Evolutionary conservation across 2,329 filamentous ascomycete genomes (phyloP), one percentile per base, ranked within the genome.

Genomic region (Sarocladiaceae sp.): DNA sequence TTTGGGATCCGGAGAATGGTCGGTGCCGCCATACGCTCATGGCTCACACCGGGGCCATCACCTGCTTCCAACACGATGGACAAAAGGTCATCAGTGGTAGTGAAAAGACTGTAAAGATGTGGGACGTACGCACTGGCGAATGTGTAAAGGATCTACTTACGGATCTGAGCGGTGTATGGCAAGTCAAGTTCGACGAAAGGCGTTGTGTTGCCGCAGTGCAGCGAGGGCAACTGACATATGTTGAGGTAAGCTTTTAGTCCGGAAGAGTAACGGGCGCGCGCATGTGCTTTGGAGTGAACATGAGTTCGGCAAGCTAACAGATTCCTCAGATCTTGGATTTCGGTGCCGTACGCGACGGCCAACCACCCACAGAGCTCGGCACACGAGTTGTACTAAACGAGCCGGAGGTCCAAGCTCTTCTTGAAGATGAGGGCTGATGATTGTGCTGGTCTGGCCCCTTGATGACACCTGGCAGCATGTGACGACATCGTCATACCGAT

Each of bases 91-190:
- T 99, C 53, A 96, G 90, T 36, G 94, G 94, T 52, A 96, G 90
- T 54, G 94, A 99, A 67, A 86, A 93, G 62, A 97, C 90, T 3
- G 77, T 99, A 57, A 99, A 99, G 76, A 95, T 99, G 90, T 99
- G 94, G 94, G 90, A 99, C 64, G 88, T 97, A 48, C 83, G 85
- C 62, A 96, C 87, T 2, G 94, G 94, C 47, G 88, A 97, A 62
- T 97, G 91, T 66, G 84, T 96, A 50, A 88, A 93, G 59, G 93
- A 99, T 68, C 79, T 99, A 37, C 77, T 99, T 62, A 96, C 90
- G 13, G 92, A 97, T 63, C 78, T 99, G 31, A 93, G 87, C 59
- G 92, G 93, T n/a, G 94, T 99, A 7, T 99, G 94, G 94, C 94
- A 99, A 73, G 94, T 99, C 62, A 94, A 94, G 63, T 99, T 99